Evolutionary conservation across 371 early-diverging fungal genomes (phyloP).

Genomic region (Mucor ambiguus): DNA sequence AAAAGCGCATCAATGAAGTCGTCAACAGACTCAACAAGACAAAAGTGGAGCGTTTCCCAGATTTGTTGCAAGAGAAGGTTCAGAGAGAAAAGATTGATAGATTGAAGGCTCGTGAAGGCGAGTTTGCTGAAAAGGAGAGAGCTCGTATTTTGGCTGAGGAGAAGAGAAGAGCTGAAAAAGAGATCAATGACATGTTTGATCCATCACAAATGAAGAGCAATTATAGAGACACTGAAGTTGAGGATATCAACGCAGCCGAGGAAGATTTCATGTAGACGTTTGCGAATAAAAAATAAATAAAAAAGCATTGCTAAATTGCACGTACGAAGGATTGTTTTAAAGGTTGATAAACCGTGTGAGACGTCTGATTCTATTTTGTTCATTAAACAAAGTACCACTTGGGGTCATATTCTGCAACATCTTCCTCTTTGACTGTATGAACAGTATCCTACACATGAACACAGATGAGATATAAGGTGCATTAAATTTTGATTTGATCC

Average conservation of each 20-base stretch:
- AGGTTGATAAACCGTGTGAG: not conserved
- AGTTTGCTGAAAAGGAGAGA: conserved; percentile 53
- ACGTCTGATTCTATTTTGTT: not conserved
- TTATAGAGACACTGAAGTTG: conserved; percentile 55
- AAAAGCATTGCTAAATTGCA: not conserved
- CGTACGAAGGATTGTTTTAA: not conserved
- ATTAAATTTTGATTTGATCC: not conserved
- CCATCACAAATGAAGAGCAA: conserved; percentile 65
- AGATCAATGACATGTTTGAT: conserved; percentile 59
- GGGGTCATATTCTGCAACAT: conserved; percentile 12
- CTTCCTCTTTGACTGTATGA: conserved; percentile 9
- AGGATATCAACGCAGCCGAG: conserved; percentile 63
- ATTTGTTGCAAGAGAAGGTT: conserved; percentile 74
- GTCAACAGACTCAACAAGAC: conserved; percentile 96
- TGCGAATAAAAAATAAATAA: not conserved
- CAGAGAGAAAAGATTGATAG: conserved; percentile 65
- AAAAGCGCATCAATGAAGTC: conserved; percentile 79
- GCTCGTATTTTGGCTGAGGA: conserved; percentile 35
- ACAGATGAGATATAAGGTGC: not conserved
- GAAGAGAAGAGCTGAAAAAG: conserved; percentile 51
- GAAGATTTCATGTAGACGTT: conserved; percentile 77
- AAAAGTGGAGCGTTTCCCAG: conserved; percentile 74
- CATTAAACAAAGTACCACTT: conserved; percentile 23
- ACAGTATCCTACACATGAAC: not conserved
- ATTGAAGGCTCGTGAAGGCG: conserved; percentile 46